Evolutionary conservation across 148 eudicot species (phyloP), one percentile per base, ranked within the genome.

Genomic region (Silene conica): DNA sequence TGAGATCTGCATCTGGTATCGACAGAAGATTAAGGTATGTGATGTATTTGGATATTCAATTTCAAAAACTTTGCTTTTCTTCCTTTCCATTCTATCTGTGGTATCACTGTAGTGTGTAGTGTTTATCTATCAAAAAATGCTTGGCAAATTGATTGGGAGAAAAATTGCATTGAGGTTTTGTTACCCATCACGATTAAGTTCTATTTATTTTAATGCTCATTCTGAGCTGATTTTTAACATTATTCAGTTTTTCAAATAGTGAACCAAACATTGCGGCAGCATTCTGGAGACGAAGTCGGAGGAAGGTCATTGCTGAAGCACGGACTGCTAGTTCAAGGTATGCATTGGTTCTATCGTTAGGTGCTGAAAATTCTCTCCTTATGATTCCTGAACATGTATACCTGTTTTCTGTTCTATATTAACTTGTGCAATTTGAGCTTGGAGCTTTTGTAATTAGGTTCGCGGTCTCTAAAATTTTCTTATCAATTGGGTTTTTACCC

Each of bases 291-390:
- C 86, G 91, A 80, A 89, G 96, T 87, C 87, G 96, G 84, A 90
- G 87, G 76, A 91, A 91, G 87, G 96, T 81, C 79, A 87, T 96
- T 81, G 87, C 92, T 73, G 99, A 92, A 77, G 87, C 85, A 69
- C 90, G 97, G 77, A 96, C 96, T 77, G 92, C 99, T 70, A 90
- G 95, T 87, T 96, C 98, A 82, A 92, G 97, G 99, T 96, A 74
- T 76, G 75, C 71, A 80, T 82, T 69, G 59, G 19, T 77, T 38
- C 77, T 70, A 22, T 60, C 72, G 64, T 75, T 63, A 72, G 72
- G 67, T 63, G 73, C 62, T 71, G 57, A 57, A 45, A 56, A 60
- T 68, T 73, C 20, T 67, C 52, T 67, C 26, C 19, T 69, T 43
- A 45, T 67, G 15, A 64, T 71, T 38, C 19, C 66, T 57, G 72